Base-by-base conservation (phyloP, 805 yeast genomes). In the Scheffersomyces ergatensis region DNA sequence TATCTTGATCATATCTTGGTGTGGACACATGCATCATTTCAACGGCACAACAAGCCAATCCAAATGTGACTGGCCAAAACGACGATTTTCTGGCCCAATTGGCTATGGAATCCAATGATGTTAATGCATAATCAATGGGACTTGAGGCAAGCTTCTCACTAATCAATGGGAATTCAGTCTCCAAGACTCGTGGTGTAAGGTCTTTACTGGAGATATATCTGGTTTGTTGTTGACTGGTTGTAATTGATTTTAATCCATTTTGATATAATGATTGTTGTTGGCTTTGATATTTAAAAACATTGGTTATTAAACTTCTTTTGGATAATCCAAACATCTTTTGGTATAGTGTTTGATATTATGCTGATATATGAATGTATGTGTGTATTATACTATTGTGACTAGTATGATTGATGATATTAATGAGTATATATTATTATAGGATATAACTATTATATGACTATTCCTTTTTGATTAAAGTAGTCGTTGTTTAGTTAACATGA, bases 1-100 rank as follows among this genome's bases (percentile, higher is more conserved):
- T 80, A 71, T 87, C 96, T 69, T 88, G 95, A 67, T 87, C 96
- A 65, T 87, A 87, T 59, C 96, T 76, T 46, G 96, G 95, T 43
- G 95, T 81, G 19, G 95, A 87, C 29, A 84, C 85, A 62, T 87
- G 96, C 96, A 87, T 87, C 96, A 87, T 87, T 67, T 87, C 96
- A 32, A 87, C 95, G 46, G 96, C 96, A 72, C 96, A 87, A 67
- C 96, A 87, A 7, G 95, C 95, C 57, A 87, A 72, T 25, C 96
- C 96, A 64, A 87, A 87, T 27, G 96, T 87, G 34, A 86, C 90
- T 7, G 96, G 96, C 96, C 96, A 87, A 63, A 87, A 87, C 1
- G 93, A 85, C 20, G 95, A 88, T 60, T 85, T 89, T 65, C 95
- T 78, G 1, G 92, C 95, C 96, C 96, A 87, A 70, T 83, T 83